Evolutionary conservation across 805 yeast genomes (phyloP), one percentile per base, ranked within the genome.

Genomic region (Kluyveromyces dobzhanskii): DNA sequence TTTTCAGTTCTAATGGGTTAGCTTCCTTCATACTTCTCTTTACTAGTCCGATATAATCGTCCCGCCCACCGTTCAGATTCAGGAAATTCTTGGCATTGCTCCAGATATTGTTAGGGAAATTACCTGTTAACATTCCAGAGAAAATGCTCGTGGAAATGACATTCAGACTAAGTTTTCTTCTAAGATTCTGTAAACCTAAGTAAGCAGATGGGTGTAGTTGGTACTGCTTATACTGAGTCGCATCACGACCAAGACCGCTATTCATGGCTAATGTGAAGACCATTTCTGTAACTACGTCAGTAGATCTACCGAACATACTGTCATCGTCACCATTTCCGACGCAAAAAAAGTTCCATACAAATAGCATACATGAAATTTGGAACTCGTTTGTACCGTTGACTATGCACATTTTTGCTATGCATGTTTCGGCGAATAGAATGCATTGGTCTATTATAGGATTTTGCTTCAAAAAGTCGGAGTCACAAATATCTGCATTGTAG

Each of bases 301-400:
- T 28, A 13, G 38, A 16, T 11, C 38, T 35, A 3, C 38, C 38
- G 16, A 35, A 35, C 8, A 35, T 14, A 26, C 31, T 35, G 32
- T 35, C 38, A 35, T 25, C 30, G 14, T 35, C 38, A 12, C 32
- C 38, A 12, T 35, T 26, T 9, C 32, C 32, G 14, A 28, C 25
- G 25, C 31, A 28, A 17, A 35, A 35, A 28, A 35, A 35, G 13
- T 27, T 21, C 38, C 38, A 35, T 6, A 35, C 27, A 16, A 21
- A 35, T 8, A 35, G 25, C 38, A 35, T 35, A 13, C 38, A 35
- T 13, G 32, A 26, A 13, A 35, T 35, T n/a, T 35, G 38, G 3
- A 35, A 14, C 16, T 35, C 38, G 26, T 35, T 35, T 11, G 38
- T 28, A n/a, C 32, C 31, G n/a, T 17, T 18, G 19, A 35, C 26